Evolutionary conservation across 768 basidiomycete genomes (phyloP), one percentile per base, ranked within the genome.

Genomic region (Lactifluus volemus): DNA sequence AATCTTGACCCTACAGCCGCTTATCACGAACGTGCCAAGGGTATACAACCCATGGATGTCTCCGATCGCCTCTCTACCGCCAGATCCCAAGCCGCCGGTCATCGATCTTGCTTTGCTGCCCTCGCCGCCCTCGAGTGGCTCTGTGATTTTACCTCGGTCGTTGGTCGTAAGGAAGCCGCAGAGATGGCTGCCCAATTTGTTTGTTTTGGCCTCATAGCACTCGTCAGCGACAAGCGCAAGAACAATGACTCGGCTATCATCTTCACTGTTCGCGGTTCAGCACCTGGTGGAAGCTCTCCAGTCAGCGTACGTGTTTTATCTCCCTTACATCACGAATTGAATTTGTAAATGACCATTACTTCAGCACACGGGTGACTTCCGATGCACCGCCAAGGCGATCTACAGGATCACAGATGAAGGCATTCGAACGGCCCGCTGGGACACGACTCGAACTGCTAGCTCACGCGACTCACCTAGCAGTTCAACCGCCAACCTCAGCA

Each of bases 131-230:
- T 98, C 58, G 95, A 98, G 73, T 99, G 97, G 97, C 83, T 99
- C 44, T 89, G 92, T 70, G 97, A 99, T 73, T 97, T 93, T 68
- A 93, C 97, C 0, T 97, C 95, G 1, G 92, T 95, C 38, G 92
- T 94, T 38, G 94, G 94, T 25, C 79, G 92, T 55, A 97, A 99
- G 69, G 97, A 98, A 73, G 95, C 93, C 0, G 92, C 93, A 11
- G 97, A 99, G 77, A 89, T 98, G 84, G 88, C 92, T 2, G 97
- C 95, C 4, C 97, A 98, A 71, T 98, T 98, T 68, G 94, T 98
- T 49, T 86, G 97, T 55, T 97, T 94, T 68, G 91, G 93, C 44
- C 84, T 96, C 64, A 88, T 99, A 73, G 75, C 77, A 3, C 78
- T 98, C 47, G 92, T 96, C 63, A 89, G 88, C 76, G 91, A 93